phyloP scores from a whole-genome alignment of 805 yeast genomes.

The Saturnispora halmiae region DNA sequence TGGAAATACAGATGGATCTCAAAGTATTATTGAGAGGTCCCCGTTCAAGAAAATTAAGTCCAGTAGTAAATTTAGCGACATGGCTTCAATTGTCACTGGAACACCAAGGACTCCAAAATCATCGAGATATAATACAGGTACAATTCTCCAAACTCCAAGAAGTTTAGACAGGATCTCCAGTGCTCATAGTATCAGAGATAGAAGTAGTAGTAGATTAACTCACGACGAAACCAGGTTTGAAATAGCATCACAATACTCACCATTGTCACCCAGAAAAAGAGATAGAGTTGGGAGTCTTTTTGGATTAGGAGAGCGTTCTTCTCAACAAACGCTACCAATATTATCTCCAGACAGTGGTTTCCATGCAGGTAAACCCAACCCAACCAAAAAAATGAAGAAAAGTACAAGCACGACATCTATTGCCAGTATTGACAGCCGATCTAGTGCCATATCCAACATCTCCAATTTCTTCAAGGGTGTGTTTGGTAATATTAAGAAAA shows the following conservation, averaged over 20 bases:
- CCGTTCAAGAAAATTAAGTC: constrained; percentile 7
- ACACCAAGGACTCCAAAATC: neutral
- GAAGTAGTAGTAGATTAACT: neutral
- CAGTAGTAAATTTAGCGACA: neutral
- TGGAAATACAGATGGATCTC: neutral
- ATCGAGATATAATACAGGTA: neutral
- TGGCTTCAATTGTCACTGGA: neutral
- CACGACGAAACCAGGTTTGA: neutral
- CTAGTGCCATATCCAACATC: constrained; percentile 1
- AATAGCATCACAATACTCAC: neutral
- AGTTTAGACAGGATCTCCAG: neutral
- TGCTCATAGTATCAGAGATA: neutral
- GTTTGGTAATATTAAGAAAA: neutral
- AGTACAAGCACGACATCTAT: constrained; percentile 1
- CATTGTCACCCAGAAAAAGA: neutral
- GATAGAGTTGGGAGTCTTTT: neutral
- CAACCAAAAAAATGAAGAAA: neutral
- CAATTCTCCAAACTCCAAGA: neutral
- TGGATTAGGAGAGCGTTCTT: neutral
- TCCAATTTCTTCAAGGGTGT: constrained; percentile 5
- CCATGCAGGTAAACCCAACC: neutral
- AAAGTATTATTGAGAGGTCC: constrained; percentile 3
- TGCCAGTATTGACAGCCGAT: neutral
- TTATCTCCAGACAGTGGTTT: neutral
- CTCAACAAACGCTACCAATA: neutral